These are phyloP conservation scores for Solanum hybrid DNA, from an alignment of 305 asterid species.

Conservation along the genomic window DNA sequence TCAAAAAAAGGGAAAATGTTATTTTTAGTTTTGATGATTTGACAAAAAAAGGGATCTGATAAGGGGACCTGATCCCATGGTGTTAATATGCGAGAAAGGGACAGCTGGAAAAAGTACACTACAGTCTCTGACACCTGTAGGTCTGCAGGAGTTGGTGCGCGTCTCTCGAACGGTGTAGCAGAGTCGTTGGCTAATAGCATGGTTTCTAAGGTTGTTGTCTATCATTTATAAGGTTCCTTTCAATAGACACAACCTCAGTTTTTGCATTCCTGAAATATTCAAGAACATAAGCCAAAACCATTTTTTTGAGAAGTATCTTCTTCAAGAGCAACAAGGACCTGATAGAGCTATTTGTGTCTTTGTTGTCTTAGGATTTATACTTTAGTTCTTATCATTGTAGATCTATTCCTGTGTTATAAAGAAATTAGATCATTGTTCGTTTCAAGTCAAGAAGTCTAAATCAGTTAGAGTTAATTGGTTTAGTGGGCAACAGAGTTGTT, in stretches of 20 bases:
- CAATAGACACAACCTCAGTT: background rate
- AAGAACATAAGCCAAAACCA: background rate
- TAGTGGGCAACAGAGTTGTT: background rate
- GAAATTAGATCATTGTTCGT: background rate
- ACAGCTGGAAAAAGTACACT: background rate
- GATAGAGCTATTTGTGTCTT: background rate
- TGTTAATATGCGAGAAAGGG: background rate
- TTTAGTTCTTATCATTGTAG: background rate
- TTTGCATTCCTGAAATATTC: background rate
- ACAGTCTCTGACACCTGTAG: background rate
- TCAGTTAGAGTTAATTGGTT: background rate
- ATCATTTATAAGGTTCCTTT: background rate
- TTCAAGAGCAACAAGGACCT: background rate
- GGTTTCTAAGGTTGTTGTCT: background rate
- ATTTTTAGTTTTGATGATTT: background rate
- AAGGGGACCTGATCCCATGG: background rate
- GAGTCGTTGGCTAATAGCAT: background rate
- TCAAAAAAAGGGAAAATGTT: background rate
- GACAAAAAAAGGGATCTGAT: background rate
- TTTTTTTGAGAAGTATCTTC: background rate
- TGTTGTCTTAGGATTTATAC: background rate
- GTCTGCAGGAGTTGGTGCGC: background rate
- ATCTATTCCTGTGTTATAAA: background rate
- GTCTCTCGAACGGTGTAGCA: background rate
- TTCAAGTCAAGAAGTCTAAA: background rate